phyloP scores from a whole-genome alignment of 257 asterid species.

The Fraxinus americana region DNA sequence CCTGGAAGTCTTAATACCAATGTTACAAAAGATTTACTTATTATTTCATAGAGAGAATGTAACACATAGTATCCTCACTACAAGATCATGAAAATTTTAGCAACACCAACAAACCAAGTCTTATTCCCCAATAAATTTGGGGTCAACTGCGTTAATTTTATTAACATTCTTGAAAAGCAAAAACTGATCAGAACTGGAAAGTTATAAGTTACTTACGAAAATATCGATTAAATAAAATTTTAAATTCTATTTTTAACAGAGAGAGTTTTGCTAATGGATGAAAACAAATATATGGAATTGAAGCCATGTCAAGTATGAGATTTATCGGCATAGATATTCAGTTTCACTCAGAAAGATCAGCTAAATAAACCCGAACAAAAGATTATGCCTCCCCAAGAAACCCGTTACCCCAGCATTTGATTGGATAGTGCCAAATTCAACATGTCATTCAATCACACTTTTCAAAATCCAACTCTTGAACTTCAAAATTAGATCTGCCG shows the following conservation, averaged over 20 bases:
- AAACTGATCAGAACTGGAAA: not conserved
- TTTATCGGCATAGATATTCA: not conserved
- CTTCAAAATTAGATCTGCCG: not conserved
- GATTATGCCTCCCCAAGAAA: not conserved
- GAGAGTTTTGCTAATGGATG: not conserved
- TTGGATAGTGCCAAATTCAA: not conserved
- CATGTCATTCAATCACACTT: not conserved
- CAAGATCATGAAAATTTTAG: not conserved
- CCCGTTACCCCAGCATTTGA: not conserved
- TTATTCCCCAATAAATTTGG: too few relatives aligned
- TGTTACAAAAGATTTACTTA: too few relatives aligned
- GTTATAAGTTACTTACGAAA: not conserved
- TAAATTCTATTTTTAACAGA: not conserved
- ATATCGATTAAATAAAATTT: not conserved
- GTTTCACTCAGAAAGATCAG: not conserved
- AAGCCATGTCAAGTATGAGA: not conserved
- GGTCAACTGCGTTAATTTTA: not conserved
- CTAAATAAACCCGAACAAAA: not conserved
- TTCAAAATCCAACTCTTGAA: not conserved
- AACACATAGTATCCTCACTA: not conserved
- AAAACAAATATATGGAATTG: not conserved
- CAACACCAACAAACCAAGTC: too few relatives aligned
- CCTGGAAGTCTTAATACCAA: not conserved
- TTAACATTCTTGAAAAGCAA: not conserved
- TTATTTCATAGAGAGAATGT: not conserved